Conservation (phyloP, 768 basidiomycete species). For the Serendipita sp. region DNA sequence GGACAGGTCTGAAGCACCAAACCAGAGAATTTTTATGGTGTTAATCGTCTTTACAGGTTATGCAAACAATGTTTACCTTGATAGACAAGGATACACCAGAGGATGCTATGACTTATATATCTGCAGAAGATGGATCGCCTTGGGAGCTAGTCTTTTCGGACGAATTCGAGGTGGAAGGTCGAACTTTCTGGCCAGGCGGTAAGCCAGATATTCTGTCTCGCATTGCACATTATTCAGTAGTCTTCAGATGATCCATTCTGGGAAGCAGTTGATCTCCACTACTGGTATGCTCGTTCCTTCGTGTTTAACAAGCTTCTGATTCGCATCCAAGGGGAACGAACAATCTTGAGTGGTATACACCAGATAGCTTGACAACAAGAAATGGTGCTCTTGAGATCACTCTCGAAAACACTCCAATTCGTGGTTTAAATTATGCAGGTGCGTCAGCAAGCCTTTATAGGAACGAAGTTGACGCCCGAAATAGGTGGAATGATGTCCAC, state of each 20-base stretch:
- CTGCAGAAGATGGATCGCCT: slow-evolving; percentile 36
- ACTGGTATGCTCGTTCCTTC: slow-evolving; percentile 26
- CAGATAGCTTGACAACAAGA: slow-evolving; percentile 55
- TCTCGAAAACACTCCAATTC: slow-evolving; percentile 44
- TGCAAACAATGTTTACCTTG: slow-evolving; percentile 44
- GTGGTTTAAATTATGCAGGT: slow-evolving; percentile 58
- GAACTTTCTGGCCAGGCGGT: slow-evolving; percentile 62
- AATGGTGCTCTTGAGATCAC: slow-evolving; percentile 65
- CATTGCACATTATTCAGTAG: slow-evolving; percentile 19
- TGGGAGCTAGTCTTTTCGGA: slow-evolving; percentile 72
- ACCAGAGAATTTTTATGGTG: neutral
- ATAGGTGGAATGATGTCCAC: slow-evolving; percentile 34
- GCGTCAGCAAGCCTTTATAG: slow-evolving; percentile 18
- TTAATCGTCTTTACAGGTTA: slow-evolving; percentile 26
- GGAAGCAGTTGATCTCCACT: slow-evolving; percentile 71
- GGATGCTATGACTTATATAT: slow-evolving; percentile 34
- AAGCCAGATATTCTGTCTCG: slow-evolving; percentile 1
- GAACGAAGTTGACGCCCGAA: neutral
- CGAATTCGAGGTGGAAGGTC: slow-evolving; percentile 68
- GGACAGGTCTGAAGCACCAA: slow-evolving; percentile 38
- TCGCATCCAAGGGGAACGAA: slow-evolving; percentile 22
- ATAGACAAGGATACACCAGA: slow-evolving; percentile 66
- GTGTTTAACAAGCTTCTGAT: neutral
- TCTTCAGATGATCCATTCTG: slow-evolving; percentile 64
- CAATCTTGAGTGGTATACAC: slow-evolving; percentile 83